phyloP scores from a whole-genome alignment of 108 stramenopile species.

The Skeletonema marinoi region DNA sequence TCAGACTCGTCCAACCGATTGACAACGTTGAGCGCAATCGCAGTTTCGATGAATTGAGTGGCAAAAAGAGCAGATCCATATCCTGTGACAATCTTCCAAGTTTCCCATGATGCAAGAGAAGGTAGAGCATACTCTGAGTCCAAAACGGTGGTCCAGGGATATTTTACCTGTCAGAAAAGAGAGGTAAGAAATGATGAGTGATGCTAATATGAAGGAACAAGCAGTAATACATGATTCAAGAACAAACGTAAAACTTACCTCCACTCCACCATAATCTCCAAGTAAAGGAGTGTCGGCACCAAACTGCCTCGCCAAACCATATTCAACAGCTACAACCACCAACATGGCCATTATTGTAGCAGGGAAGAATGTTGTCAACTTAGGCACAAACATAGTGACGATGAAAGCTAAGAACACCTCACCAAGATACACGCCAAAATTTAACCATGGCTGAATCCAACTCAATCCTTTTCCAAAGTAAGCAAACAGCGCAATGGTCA shows the following conservation, averaged over 20 bases:
- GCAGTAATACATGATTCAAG: not conserved
- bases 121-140: slow-evolving; percentile 27
- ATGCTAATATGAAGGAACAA: not conserved
- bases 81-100: slow-evolving; percentile 39
- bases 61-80: slow-evolving; percentile 45
- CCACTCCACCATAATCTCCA: slow-evolving; percentile 44
- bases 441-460: slow-evolving; percentile 34
- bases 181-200: not conserved
- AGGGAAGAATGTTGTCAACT: slow-evolving; percentile 43
- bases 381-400: slow-evolving; percentile 30
- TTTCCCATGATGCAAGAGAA: slow-evolving; percentile 37
- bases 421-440: slow-evolving; percentile 20
- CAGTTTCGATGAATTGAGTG: slow-evolving; percentile 44
- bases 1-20: slow-evolving; percentile 44
- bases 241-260: slow-evolving; percentile 20
- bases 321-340: slow-evolving; percentile 28
- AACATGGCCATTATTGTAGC: slow-evolving; percentile 34
- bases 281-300: slow-evolving; percentile 45
- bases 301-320: slow-evolving; percentile 35
- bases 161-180: slow-evolving; percentile 16
- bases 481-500: slow-evolving; percentile 30
- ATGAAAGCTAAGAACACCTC: slow-evolving; percentile 24
- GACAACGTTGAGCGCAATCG: slow-evolving; percentile 45
- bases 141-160: slow-evolving; percentile 32
- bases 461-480: slow-evolving; percentile 37